Evolutionary conservation across 2,329 filamentous ascomycete species (phyloP).

Genomic region (Sporothrix protearum): DNA sequence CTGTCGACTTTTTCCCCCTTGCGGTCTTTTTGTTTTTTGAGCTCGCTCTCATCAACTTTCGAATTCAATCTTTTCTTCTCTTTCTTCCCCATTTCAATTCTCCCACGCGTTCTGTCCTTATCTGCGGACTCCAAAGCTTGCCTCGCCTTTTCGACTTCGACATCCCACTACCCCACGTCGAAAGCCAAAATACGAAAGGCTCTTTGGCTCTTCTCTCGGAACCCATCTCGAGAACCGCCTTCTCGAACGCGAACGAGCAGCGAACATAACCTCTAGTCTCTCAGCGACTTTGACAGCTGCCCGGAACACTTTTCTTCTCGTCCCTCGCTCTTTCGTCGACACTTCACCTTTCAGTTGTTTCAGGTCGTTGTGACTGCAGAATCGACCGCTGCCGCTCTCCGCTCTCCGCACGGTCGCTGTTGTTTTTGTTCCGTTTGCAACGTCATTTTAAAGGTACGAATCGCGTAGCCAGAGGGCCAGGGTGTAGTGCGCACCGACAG

Average conservation of each 20-base stretch:
- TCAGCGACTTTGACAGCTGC: not conserved
- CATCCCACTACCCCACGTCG: conserved; percentile 3
- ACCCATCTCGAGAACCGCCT: not conserved
- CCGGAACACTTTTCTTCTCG: not conserved
- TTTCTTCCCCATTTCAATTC: not conserved
- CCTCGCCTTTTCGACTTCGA: not conserved
- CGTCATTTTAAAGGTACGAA: conserved; percentile 1
- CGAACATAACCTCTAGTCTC: not conserved
- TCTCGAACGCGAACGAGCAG: not conserved
- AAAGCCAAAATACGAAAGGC: not conserved
- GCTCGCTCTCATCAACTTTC: not conserved
- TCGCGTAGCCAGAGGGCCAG: not conserved
- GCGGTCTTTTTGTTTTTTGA: not conserved
- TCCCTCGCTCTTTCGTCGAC: not conserved
- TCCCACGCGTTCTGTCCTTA: not conserved
- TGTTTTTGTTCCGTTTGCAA: conserved; percentile 11
- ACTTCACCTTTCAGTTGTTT: not conserved
- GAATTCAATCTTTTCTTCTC: not conserved
- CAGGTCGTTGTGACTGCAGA: conserved; percentile 14
- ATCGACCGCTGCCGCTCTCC: conserved; percentile 13
- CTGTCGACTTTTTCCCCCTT: not conserved
- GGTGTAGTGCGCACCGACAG: not conserved
- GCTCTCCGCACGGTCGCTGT: not conserved
- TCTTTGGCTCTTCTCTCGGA: not conserved
- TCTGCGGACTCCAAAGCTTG: not conserved